These are phyloP conservation scores for Trypethelium eluteriae DNA, from an alignment of 495 filamentous ascomycete species.

Conservation along the genomic window DNA sequence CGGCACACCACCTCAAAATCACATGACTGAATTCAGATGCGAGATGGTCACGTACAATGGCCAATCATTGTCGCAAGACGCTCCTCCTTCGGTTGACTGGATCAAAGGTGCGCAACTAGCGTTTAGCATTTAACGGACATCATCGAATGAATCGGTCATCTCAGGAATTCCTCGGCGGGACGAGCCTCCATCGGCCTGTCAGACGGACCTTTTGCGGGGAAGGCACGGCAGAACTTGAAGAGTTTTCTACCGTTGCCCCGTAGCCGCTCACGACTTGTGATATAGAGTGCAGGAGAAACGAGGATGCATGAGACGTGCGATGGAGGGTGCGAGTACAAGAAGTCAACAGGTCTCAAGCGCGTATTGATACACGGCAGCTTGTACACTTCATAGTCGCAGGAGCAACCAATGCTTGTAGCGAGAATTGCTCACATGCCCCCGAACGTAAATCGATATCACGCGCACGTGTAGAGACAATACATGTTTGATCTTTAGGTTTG, in stretches of 20 bases:
- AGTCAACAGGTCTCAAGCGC: neutral
- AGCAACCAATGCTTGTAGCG: neutral
- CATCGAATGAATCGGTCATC: slow-evolving; percentile 1
- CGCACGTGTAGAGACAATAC: neutral
- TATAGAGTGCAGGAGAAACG: neutral
- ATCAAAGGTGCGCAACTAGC: neutral
- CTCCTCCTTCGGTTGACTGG: neutral
- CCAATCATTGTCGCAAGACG: neutral
- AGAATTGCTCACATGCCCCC: neutral
- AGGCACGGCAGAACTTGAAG: neutral
- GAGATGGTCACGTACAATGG: neutral
- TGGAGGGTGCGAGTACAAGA: neutral
- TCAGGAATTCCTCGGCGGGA: neutral
- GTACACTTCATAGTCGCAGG: neutral
- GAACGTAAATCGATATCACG: neutral
- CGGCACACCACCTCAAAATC: neutral
- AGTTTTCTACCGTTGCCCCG: neutral
- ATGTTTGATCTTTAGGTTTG: neutral
- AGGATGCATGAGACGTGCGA: neutral
- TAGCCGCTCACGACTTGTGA: slow-evolving; percentile 6
- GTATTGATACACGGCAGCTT: neutral
- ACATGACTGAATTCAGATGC: slow-evolving; percentile 5
- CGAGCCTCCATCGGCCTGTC: slow-evolving; percentile 1
- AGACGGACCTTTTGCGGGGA: neutral
- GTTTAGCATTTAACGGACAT: neutral